Conservation (phyloP, 2,329 filamentous ascomycete species). For the Talaromyces sp. region DNA sequence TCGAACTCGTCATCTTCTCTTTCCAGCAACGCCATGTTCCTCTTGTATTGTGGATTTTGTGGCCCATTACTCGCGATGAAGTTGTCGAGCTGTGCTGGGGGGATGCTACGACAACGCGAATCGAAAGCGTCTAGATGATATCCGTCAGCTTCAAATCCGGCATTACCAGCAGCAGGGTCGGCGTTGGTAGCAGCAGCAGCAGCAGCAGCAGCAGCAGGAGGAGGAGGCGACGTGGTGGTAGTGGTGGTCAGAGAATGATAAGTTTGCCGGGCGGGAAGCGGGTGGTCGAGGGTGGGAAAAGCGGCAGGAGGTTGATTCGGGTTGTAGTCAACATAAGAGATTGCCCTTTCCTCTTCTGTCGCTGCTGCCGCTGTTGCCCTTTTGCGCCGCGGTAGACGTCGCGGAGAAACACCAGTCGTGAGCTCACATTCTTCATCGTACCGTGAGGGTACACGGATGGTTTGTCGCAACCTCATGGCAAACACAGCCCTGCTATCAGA, state of each 20-base stretch:
- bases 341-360: constrained; percentile 3
- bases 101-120: constrained; percentile 18
- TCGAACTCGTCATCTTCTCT: neutral
- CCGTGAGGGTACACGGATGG: constrained; percentile 32
- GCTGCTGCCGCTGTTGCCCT: neutral
- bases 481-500: neutral
- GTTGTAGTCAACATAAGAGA: constrained; percentile 35
- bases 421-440: constrained; percentile 31
- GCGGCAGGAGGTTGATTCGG: constrained; percentile 42
- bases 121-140: neutral
- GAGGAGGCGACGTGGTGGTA: neutral
- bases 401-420: constrained; percentile 11
- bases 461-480: constrained; percentile 36
- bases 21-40: constrained; percentile 31
- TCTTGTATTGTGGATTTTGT: constrained; percentile 29
- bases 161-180: neutral
- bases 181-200: neutral
- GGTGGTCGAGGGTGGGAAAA: constrained; percentile 41
- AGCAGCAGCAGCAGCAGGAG: neutral
- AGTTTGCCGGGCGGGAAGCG: constrained; percentile 11
- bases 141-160: constrained; percentile 2
- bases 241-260: neutral
- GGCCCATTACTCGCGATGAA: constrained; percentile 31
- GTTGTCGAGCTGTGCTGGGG: constrained; percentile 25
- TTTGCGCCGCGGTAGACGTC: constrained; percentile 17